phyloP scores from a whole-genome alignment of 331 rosid species.

The Malus hybrid region DNA sequence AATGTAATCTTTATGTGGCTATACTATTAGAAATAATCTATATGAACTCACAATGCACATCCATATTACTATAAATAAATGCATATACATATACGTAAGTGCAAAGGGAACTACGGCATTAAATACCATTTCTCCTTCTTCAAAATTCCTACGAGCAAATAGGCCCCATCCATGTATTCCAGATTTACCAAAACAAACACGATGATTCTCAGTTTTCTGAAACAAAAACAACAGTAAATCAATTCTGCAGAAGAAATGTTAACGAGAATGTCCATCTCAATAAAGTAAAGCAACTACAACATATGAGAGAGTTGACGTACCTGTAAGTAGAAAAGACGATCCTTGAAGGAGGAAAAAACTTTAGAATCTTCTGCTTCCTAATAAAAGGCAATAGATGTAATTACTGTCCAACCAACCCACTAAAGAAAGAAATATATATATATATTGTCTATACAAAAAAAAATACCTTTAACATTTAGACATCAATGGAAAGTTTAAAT shows the following conservation, averaged over 20 bases:
- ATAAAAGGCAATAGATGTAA: conserved; percentile 20
- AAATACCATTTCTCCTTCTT: conserved; percentile 96
- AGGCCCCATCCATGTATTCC: conserved; percentile 99
- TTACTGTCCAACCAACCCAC: neutral
- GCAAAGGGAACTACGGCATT: conserved; percentile 22
- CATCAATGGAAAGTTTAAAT: neutral
- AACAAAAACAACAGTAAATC: conserved; percentile 6
- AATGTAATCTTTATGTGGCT: neutral
- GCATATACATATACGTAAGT: neutral
- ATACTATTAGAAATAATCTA: neutral
- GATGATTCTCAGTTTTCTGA: conserved; percentile 71
- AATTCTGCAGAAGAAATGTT: neutral
- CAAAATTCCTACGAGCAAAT: conserved; percentile 81
- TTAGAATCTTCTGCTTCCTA: conserved; percentile 63
- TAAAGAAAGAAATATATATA: conserved; percentile 7
- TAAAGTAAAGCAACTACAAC: neutral
- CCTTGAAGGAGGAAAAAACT: conserved; percentile 72
- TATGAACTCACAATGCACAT: no score
- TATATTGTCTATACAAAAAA: conserved; percentile 6
- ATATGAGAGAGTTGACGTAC: conserved; percentile 28
- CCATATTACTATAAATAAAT: no score
- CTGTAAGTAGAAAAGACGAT: conserved; percentile 73
- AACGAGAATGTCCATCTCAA: neutral
- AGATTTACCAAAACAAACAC: conserved; percentile 89
- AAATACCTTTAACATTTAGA: conserved; percentile 2